Conservation (phyloP, 176 grass and related monocot genomes). For the Aegilops umbellulata region DNA sequence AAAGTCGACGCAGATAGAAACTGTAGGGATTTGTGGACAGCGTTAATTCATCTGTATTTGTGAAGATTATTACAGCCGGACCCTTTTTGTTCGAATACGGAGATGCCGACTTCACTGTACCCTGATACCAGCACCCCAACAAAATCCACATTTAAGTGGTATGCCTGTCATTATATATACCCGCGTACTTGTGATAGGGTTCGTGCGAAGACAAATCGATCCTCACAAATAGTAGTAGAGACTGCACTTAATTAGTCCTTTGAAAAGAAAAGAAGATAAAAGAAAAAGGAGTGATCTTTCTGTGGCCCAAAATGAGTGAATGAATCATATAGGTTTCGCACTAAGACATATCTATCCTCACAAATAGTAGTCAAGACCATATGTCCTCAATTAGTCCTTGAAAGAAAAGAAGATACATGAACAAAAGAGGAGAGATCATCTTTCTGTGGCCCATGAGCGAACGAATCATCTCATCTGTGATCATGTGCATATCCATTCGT, state of each 20-base stretch:
- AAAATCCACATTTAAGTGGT: background rate
- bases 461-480: background rate
- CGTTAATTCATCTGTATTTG: background rate
- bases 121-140: background rate
- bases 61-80: background rate
- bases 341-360: background rate
- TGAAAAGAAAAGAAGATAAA: background rate
- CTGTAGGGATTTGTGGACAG: background rate
- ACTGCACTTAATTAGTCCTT: background rate
- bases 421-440: background rate
- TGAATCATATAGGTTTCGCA: background rate
- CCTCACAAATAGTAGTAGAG: too few relatives aligned
- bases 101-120: background rate
- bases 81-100: background rate
- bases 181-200: background rate
- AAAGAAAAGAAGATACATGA: background rate
- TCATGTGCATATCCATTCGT: background rate
- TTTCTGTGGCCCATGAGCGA: background rate
- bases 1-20: background rate
- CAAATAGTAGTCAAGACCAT: background rate
- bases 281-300: too few relatives aligned
- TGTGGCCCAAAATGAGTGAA: too few relatives aligned
- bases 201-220: background rate
- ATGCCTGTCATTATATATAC: background rate
- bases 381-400: background rate